Percentiles rank a stretch among this genome's conserved stretches.
Conservation (phyloP, 768 basidiomycete genomes). For the Hemileccinum rubropunctum region DNA sequence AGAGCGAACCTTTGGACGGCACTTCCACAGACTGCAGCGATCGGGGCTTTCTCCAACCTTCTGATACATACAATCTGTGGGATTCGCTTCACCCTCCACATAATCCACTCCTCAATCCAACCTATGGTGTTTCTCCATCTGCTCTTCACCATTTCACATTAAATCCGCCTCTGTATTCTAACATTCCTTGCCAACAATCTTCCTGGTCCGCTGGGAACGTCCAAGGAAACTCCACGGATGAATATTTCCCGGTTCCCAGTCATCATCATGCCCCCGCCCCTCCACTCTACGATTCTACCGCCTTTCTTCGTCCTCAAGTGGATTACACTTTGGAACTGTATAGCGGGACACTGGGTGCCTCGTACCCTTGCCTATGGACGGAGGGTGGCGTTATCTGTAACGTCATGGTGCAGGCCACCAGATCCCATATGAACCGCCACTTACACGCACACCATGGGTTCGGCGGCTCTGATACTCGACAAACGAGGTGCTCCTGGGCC, state of each 20-base stretch:
- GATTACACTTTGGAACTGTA: constrained; percentile 1
- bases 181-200: neutral
- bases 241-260: neutral
- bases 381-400: constrained; percentile 11
- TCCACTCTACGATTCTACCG: neutral
- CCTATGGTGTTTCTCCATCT: neutral
- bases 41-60: neutral
- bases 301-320: neutral
- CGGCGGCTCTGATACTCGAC: constrained; percentile 19
- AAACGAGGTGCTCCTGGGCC: constrained; percentile 19
- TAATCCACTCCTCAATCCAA: neutral
- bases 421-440: constrained; percentile 26
- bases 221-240: constrained; percentile 1
- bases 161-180: neutral
- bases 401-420: constrained; percentile 19
- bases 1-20: neutral
- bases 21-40: neutral
- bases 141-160: neutral
- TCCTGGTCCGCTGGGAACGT: neutral
- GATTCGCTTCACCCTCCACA: neutral
- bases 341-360: constrained; percentile 1
- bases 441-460: constrained; percentile 23
- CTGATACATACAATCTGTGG: constrained; percentile 9
- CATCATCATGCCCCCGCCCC: neutral
- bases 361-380: constrained; percentile 20